Evolutionary conservation across 352 stramenopile genomes (phyloP).

Genomic region (Hyaloperonospora arabidopsidis): DNA sequence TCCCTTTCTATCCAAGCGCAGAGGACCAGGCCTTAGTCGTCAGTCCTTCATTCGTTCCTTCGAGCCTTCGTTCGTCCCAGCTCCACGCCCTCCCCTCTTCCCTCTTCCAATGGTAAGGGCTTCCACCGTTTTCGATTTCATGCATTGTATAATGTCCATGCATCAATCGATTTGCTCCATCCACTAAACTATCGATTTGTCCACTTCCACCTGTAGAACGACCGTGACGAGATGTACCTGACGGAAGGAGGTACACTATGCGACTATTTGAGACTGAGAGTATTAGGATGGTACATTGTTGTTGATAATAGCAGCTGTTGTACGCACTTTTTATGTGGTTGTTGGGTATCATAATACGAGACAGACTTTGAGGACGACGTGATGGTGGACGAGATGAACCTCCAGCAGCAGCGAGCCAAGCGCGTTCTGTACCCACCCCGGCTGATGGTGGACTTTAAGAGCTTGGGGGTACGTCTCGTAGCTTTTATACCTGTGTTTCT

Average conservation of each 20-base stretch:
- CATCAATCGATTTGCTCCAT: neutral
- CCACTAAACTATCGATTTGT: neutral
- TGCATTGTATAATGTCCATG: no score
- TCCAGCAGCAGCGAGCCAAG: slow-evolving; percentile 33
- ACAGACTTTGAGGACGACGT: slow-evolving; percentile 26
- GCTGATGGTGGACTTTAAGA: slow-evolving; percentile 82
- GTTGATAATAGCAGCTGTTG: neutral
- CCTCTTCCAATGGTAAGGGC: no score
- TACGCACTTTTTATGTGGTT: slow-evolving; percentile 1
- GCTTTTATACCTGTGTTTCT: neutral
- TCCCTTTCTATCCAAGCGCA: slow-evolving; percentile 2
- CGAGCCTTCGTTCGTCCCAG: neutral
- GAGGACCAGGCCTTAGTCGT: neutral
- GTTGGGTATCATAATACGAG: slow-evolving; percentile 21
- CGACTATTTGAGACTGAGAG: neutral
- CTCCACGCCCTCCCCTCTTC: no score
- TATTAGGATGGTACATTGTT: slow-evolving; percentile 1
- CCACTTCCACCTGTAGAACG: slow-evolving; percentile 23
- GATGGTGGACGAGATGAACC: slow-evolving; percentile 17
- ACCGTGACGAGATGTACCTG: slow-evolving; percentile 38
- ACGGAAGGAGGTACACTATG: slow-evolving; percentile 33
- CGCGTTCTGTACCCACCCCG: slow-evolving; percentile 59
- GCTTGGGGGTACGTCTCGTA: slow-evolving; percentile 45
- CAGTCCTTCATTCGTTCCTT: slow-evolving; percentile 4
- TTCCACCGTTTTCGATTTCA: no score